Conservation (phyloP, 2,329 filamentous ascomycete species). For the Zasmidium citrigriseum region DNA sequence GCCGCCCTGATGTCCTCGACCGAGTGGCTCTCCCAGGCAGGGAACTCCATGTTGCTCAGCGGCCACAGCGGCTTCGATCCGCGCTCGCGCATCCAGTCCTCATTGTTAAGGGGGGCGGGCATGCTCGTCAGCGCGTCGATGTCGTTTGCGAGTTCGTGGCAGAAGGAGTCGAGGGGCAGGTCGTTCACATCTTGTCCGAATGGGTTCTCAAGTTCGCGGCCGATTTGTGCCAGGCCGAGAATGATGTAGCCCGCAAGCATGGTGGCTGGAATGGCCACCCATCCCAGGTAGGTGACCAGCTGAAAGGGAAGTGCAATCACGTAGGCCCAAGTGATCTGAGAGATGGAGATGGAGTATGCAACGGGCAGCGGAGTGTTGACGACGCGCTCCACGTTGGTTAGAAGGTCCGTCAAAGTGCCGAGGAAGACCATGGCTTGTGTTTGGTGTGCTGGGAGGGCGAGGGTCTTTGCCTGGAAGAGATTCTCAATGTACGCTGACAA, state of each 20-base stretch:
- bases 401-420: slow-evolving; percentile 67
- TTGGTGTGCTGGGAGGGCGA: slow-evolving; percentile 61
- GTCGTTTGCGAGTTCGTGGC: slow-evolving; percentile 71
- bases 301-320: slow-evolving; percentile 81
- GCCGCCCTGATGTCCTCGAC: slow-evolving; percentile 47
- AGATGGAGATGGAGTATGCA: slow-evolving; percentile 81
- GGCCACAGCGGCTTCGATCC: slow-evolving; percentile 61
- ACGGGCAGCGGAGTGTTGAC: slow-evolving; percentile 80
- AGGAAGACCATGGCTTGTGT: slow-evolving; percentile 60
- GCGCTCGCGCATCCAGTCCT: slow-evolving; percentile 53
- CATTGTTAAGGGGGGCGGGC: slow-evolving; percentile 50
- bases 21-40: slow-evolving; percentile 38
- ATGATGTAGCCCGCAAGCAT: slow-evolving; percentile 75
- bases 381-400: slow-evolving; percentile 73
- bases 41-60: slow-evolving; percentile 46
- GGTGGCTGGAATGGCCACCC: slow-evolving; percentile 77
- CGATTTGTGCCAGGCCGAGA: slow-evolving; percentile 73
- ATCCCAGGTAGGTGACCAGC: slow-evolving; percentile 63
- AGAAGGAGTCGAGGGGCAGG: slow-evolving; percentile 73
- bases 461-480: slow-evolving; percentile 57
- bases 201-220: slow-evolving; percentile 81
- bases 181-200: slow-evolving; percentile 85
- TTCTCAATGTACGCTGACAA: slow-evolving; percentile 67
- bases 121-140: slow-evolving; percentile 70
- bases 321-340: slow-evolving; percentile 85